Conservation (phyloP, 2,329 filamentous ascomycete genomes). For the Clonostachys rosea region DNA sequence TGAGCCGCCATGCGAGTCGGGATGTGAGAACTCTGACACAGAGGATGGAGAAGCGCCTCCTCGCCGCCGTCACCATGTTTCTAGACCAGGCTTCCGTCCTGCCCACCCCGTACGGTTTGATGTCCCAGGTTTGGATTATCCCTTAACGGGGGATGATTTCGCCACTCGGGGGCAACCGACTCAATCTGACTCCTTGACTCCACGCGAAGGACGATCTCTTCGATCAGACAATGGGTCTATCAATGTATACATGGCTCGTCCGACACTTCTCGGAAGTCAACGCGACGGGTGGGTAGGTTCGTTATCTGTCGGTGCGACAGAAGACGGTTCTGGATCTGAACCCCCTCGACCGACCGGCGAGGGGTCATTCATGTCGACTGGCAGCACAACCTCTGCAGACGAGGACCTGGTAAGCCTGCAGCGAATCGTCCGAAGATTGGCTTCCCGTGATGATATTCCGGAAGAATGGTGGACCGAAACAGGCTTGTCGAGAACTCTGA, state of each 20-base stretch:
- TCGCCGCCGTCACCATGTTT: slow-evolving; percentile 7
- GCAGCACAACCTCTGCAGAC: slow-evolving; percentile 17
- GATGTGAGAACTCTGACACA: slow-evolving; percentile 50
- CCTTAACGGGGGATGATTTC: too few relatives aligned
- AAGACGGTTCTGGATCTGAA: not conserved
- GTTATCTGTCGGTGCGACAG: not conserved
- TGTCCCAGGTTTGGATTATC: too few relatives aligned
- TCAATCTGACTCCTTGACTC: too few relatives aligned
- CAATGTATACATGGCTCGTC: too few relatives aligned
- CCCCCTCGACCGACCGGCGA: slow-evolving; percentile 3
- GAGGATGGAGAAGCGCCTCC: slow-evolving; percentile 42
- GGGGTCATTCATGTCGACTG: slow-evolving; percentile 3
- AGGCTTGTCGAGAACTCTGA: slow-evolving; percentile 57
- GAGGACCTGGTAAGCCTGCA: slow-evolving; percentile 59
- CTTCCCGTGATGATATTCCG: slow-evolving; percentile 68
- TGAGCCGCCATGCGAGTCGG: slow-evolving; percentile 45
- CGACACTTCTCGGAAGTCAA: too few relatives aligned
- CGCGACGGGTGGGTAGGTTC: not conserved
- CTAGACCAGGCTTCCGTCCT: not conserved
- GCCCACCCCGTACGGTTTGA: not conserved
- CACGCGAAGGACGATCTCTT: too few relatives aligned
- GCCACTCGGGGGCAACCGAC: too few relatives aligned
- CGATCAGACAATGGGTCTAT: too few relatives aligned
- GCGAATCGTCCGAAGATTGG: slow-evolving; percentile 65
- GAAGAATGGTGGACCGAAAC: slow-evolving; percentile 78